Conservation (phyloP, 2,329 filamentous ascomycete genomes). For the Trichoderma koningii region DNA sequence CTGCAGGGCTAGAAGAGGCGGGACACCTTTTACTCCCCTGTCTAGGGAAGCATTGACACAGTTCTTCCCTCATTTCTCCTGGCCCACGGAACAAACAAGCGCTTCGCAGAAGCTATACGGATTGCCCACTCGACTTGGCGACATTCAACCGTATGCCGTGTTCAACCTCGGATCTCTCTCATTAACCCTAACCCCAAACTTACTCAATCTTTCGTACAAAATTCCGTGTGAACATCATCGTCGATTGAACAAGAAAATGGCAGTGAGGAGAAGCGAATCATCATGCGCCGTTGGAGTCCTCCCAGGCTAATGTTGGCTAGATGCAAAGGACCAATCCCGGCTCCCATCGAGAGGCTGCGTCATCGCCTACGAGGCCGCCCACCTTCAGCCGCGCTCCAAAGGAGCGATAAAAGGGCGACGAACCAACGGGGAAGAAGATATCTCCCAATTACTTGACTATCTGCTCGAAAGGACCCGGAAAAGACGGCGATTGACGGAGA, state of each 20-base stretch:
- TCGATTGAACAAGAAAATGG: background rate
- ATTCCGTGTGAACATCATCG: too few species aligned
- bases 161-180: too few species aligned
- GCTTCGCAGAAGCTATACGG: background rate
- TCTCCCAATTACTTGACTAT: too few species aligned
- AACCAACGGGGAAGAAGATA: background rate
- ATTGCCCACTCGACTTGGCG: background rate
- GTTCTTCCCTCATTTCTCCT: too few species aligned
- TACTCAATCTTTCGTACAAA: background rate
- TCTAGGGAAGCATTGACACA: background rate
- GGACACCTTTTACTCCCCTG: too few species aligned
- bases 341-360: conserved; percentile 11
- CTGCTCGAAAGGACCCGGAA: background rate
- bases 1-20: background rate
- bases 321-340: background rate
- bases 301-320: background rate
- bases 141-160: background rate
- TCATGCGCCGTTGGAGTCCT: background rate
- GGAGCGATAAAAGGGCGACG: background rate
- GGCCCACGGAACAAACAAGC: background rate
- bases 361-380: conserved; percentile 19
- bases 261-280: background rate
- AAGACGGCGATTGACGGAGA: background rate
- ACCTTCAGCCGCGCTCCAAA: conserved; percentile 1
- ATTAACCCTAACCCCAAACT: background rate